Evolutionary conservation across 1,284 basidiomycete species (phyloP), one percentile per base, ranked within the genome.

Genomic region (Tilletiaria anomala): DNA sequence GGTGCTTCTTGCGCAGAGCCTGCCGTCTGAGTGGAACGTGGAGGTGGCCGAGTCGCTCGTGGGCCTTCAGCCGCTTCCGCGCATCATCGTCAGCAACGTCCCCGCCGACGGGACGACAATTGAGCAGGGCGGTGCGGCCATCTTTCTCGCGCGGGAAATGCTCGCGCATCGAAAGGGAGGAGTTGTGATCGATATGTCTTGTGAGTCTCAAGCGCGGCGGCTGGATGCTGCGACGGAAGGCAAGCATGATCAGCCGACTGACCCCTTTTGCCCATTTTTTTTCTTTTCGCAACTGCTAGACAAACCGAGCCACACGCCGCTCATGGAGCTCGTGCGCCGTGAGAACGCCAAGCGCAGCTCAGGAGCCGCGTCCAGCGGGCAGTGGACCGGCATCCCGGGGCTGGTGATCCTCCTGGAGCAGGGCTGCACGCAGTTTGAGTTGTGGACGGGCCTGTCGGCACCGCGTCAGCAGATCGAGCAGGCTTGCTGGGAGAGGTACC

Each of bases 171-270:
- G 49, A 0, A 34, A 39, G 0, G 60, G 60, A 12, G 63, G 63
- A n/a, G 61, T 66, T 6, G 61, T 51, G 11, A 53, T 66, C 41
- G 63, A 66, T 41, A 66, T 66, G 63, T 54, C 54, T 37, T 65
- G 39, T 42, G 29, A 44, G 44, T 45, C n/a, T 31, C n/a, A n/a
- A n/a, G n/a, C n/a, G n/a, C n/a, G n/a, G n/a, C n/a, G n/a, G n/a
- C n/a, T n/a, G n/a, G n/a, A n/a, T n/a, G n/a, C 5, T 14, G n/a
- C 19, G n/a, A 17, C 14, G 5, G 16, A 39, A 11, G 18, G 4
- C 17, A 11, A 26, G 26, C 23, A 14, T 35, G 26, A 12, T 3
- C 2, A 11, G 17, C 11, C 37, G 20, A 12, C 18, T 24, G 15
- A 36, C 12, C 22, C 8, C 6, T 39, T 8, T 32, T 31, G 15